Evolutionary conservation across 352 stramenopile species (phyloP).

Genomic region (Elongisporangium prolatum): DNA sequence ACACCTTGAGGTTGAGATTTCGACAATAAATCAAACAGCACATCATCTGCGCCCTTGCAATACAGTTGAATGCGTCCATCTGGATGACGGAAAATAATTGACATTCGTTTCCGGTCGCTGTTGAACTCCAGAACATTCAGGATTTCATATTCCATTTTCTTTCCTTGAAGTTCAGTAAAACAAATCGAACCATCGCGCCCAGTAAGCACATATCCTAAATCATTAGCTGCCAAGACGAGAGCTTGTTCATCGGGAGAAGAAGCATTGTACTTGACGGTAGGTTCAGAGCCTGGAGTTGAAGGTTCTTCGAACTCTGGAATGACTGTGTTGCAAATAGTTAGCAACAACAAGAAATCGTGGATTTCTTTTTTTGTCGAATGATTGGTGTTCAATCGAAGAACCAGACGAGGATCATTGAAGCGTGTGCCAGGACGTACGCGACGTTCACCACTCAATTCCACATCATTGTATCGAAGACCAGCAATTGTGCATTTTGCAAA

Average conservation of each 20-base stretch:
- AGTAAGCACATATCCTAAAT: slow-evolving; percentile 69
- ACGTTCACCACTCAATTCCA: slow-evolving; percentile 50
- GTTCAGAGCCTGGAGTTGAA: slow-evolving; percentile 14
- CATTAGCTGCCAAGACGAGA: slow-evolving; percentile 65
- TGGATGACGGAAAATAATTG: slow-evolving; percentile 89
- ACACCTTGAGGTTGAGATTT: slow-evolving; percentile 71
- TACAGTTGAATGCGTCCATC: slow-evolving; percentile 73
- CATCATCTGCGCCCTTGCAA: slow-evolving; percentile 81
- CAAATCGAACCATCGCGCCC: slow-evolving; percentile 65
- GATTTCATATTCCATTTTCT: slow-evolving; percentile 84
- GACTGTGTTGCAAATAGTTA: slow-evolving; percentile 87
- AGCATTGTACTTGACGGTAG: slow-evolving; percentile 76
- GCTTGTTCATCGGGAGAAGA: slow-evolving; percentile 83
- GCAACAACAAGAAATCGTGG: slow-evolving; percentile 75
- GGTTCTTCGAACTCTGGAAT: slow-evolving; percentile 67
- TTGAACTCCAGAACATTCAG: slow-evolving; percentile 98
- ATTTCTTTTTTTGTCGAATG: slow-evolving; percentile 85
- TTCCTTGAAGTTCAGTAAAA: slow-evolving; percentile 60
- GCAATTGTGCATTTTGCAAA: slow-evolving; percentile 91
- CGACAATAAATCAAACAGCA: slow-evolving; percentile 71
- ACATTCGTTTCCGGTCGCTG: slow-evolving; percentile 98
- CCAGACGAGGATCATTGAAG: slow-evolving; percentile 74
- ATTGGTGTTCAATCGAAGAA: slow-evolving; percentile 68
- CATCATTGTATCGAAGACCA: slow-evolving; percentile 88
- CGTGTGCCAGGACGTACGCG: slow-evolving; percentile 50